Base-by-base conservation (phyloP, 306 rosid genomes). In the Astragalus membranaceus region DNA sequence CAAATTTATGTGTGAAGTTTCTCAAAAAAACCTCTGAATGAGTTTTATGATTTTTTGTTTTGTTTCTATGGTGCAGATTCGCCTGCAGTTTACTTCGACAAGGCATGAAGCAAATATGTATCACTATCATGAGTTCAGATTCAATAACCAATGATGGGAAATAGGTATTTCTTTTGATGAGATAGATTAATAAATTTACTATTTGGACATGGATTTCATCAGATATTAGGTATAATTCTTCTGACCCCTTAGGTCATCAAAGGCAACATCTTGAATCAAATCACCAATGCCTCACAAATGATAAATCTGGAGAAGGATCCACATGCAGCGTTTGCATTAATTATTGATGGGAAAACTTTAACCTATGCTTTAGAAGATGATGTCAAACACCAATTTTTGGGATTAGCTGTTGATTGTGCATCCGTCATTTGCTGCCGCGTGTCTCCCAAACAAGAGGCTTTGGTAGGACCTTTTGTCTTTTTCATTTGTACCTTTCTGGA, bases 371-470 rank as follows among this genome's bases (percentile, higher is more conserved):
- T 95, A 74, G 89, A 95, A 64, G 92, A 82, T 71, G 96, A 91
- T 64, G 76, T 95, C 81, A 91, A 95, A 84, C 82, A 77, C 79
- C 95, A 84, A 11, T 91, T 95, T 83, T 85, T 95, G 70, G 97
- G 77, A 64, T 81, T 95, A 71, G 99, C 97, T 61, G 97, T 95
- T 78, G 91, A 80, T 70, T 95, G 99, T 74, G 95, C 99, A 9
- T 95, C 99, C 14, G 97, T 91, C 66, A 95, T 95, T 69, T 95
- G 97, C 80, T 95, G 99, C 47, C 96, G 96, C 29, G 97, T 95
- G 70, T 95, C 99, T 67, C 99, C 99, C 67, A 91, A 80, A 84
- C 99, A 95, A 77, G 91, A 95, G 82, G 99, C 99, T 48, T 13
- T 91, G 97, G 99, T 94, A 81, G 65, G 83, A 67, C 59, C 13